Conservation (phyloP, 1,284 basidiomycete species). For the Ceratobasidium papillatum region DNA sequence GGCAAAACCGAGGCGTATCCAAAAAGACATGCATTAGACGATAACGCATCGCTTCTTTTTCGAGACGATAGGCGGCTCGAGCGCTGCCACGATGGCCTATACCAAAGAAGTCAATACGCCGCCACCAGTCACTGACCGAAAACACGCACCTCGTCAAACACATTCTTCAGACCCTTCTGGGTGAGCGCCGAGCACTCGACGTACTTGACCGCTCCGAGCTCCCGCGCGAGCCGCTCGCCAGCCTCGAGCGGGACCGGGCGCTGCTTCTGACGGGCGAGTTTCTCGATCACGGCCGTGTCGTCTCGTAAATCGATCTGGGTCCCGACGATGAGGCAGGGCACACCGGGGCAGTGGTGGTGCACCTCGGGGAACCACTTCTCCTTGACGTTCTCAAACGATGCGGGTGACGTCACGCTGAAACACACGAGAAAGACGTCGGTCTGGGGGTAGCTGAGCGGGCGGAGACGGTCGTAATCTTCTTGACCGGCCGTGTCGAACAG, state of each 20-base stretch:
- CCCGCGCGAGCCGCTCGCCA: slow-evolving; percentile 93
- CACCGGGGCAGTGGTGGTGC: slow-evolving; percentile 99
- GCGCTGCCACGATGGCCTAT: slow-evolving; percentile 96
- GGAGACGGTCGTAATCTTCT: slow-evolving; percentile 99
- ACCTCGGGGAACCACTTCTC: slow-evolving; percentile 99
- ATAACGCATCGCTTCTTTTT: slow-evolving; percentile 86
- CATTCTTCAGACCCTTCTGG: slow-evolving; percentile 99
- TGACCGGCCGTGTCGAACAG: slow-evolving; percentile 99
- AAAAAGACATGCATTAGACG: slow-evolving; percentile 62
- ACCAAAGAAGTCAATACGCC: background rate
- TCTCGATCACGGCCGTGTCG: slow-evolving; percentile 92
- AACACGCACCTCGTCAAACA: slow-evolving; percentile 94
- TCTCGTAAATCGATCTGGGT: slow-evolving; percentile 98
- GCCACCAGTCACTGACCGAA: background rate
- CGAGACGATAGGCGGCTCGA: slow-evolving; percentile 94
- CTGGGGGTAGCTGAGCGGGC: slow-evolving; percentile 98
- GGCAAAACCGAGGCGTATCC: slow-evolving; percentile 17
- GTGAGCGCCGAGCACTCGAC: slow-evolving; percentile 99
- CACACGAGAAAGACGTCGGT: slow-evolving; percentile 99
- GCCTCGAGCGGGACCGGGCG: slow-evolving; percentile 87
- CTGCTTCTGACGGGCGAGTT: slow-evolving; percentile 95
- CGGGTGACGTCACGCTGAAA: slow-evolving; percentile 98
- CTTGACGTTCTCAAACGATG: slow-evolving; percentile 99
- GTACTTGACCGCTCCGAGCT: slow-evolving; percentile 98
- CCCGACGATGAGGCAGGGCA: slow-evolving; percentile 98